phyloP scores from a whole-genome alignment of 2,329 filamentous ascomycete genomes.

The Colletotrichum salicis region DNA sequence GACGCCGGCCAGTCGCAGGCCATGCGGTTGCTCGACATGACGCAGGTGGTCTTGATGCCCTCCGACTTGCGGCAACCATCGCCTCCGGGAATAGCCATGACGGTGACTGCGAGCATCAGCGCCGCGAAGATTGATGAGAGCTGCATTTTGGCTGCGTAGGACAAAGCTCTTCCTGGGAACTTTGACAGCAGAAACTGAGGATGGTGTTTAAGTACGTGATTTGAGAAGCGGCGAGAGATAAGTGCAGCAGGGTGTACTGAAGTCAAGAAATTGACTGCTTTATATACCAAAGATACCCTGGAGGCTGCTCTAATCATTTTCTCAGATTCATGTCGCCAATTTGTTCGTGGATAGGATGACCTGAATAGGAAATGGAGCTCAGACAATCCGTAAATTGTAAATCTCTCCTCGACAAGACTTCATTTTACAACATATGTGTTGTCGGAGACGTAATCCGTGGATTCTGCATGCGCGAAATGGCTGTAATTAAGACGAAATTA shows the following conservation, averaged over 20 bases:
- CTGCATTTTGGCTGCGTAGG: not conserved
- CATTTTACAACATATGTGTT: not conserved
- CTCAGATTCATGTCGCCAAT: not conserved
- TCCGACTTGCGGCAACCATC: not conserved
- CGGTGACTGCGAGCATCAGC: not conserved
- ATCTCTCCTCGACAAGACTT: not conserved
- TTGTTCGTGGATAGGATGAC: not conserved
- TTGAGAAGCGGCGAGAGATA: not conserved
- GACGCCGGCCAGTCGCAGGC: not conserved
- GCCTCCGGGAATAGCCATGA: not conserved
- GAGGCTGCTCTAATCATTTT: not conserved
- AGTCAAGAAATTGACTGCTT: not conserved
- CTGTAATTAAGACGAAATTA: not conserved
- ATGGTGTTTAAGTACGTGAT: not conserved
- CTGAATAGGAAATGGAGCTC: not conserved
- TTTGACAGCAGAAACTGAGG: too few species aligned
- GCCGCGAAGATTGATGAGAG: not conserved
- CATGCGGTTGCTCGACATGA: not conserved
- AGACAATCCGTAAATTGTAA: not conserved
- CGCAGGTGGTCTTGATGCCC: not conserved
- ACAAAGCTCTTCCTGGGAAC: too few species aligned
- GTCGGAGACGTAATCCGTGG: too few species aligned
- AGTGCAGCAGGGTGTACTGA: not conserved
- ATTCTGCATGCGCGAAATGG: too few species aligned
- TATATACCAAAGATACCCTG: not conserved